Conservation (phyloP, 768 basidiomycete genomes). For the Hortiboletus flavorubellus region DNA sequence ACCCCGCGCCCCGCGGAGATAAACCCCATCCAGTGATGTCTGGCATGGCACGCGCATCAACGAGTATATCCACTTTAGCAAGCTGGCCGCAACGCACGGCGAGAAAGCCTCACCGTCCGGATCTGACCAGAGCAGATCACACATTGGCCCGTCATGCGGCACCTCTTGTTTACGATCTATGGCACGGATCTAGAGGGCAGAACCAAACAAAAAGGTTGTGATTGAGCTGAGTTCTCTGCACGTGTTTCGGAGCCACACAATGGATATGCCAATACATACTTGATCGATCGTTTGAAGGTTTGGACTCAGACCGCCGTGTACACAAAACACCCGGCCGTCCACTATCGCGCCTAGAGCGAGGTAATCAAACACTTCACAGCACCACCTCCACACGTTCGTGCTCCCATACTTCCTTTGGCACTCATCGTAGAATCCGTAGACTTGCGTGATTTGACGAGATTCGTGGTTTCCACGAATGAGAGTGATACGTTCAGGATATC, state of each 20-base stretch:
- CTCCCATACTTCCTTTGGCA: conserved; percentile 95
- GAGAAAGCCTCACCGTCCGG: conserved; percentile 70
- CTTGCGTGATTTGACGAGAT: conserved; percentile 94
- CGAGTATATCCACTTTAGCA: conserved; percentile 24
- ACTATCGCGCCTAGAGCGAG: conserved; percentile 92
- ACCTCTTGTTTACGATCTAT: conserved; percentile 98
- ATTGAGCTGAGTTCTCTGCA: conserved; percentile 14
- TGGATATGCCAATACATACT: conserved; percentile 43
- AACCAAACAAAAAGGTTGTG: conserved; percentile 20
- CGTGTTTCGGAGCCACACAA: conserved; percentile 19
- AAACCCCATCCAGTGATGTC: conserved; percentile 95
- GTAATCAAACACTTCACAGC: conserved; percentile 98
- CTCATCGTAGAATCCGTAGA: conserved; percentile 94
- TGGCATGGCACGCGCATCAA: conserved; percentile 22
- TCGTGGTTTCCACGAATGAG: conserved; percentile 98
- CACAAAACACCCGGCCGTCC: conserved; percentile 96
- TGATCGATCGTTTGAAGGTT: conserved; percentile 85
- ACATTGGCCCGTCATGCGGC: conserved; percentile 98
- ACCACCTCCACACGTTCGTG: conserved; percentile 95
- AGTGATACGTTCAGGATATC: conserved; percentile 96
- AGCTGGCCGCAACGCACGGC: conserved; percentile 3
- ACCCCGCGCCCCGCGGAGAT: conserved; percentile 97
- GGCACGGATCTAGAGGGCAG: conserved; percentile 67
- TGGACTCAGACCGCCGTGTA: conserved; percentile 94
- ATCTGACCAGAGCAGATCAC: conserved; percentile 98